These are phyloP conservation scores for Myrica gale DNA, from an alignment of 306 rosid genomes.

Conservation along the genomic window DNA sequence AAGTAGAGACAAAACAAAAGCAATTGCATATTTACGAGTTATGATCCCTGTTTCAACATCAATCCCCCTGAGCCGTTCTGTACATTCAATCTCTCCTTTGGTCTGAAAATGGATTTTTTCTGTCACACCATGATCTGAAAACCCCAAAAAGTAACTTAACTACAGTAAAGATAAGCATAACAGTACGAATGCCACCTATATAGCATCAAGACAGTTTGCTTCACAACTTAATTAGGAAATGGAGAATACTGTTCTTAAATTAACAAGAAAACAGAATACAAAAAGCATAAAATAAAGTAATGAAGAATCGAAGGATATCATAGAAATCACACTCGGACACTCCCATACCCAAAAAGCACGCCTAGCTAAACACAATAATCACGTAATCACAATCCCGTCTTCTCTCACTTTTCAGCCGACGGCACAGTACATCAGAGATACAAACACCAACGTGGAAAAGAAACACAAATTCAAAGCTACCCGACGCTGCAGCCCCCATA, in stretches of 20 bases:
- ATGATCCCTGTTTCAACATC: conserved; percentile 16
- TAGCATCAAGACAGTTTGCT: not conserved
- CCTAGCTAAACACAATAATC: too few species aligned
- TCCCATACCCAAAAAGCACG: too few species aligned
- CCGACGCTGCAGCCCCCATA: not conserved
- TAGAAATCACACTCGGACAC: too few species aligned
- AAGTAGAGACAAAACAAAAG: conserved; percentile 8
- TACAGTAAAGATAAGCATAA: not conserved
- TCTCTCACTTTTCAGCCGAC: too few species aligned
- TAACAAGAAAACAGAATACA: not conserved
- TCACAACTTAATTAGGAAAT: not conserved
- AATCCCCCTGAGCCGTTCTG: conserved; percentile 17
- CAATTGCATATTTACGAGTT: conserved; percentile 12
- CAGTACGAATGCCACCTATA: not conserved
- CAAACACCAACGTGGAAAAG: not conserved
- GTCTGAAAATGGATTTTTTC: conserved; percentile 14
- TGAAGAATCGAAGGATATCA: not conserved
- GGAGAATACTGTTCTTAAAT: not conserved
- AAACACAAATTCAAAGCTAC: not conserved
- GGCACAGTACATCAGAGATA: not conserved
- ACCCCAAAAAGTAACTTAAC: not conserved
- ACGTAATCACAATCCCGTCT: not conserved
- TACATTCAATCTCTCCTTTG: conserved; percentile 14
- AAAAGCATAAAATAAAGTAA: not conserved
- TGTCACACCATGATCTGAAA: conserved; percentile 21